Base-by-base conservation (phyloP, 2,329 filamentous ascomycete species). In the Shiraia bambusicola region DNA sequence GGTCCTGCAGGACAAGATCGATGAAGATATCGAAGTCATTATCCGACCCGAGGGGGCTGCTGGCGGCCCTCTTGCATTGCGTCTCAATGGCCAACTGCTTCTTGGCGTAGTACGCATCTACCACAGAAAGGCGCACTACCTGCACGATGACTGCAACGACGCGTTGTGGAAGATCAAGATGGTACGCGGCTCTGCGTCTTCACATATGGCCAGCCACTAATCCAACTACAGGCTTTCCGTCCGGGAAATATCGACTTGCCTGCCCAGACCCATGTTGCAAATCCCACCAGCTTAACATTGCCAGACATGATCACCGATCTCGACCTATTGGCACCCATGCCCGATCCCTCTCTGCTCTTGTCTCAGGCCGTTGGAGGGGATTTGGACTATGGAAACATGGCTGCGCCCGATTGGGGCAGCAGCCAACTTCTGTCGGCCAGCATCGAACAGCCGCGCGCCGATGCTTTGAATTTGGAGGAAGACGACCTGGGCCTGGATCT, bases 101-200 rank as follows among this genome's bases (percentile, higher is more conserved):
- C 80, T 98, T 41, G 93, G 93, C 73, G 93, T 98, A 17, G 93
- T 96, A 58, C 84, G 92, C 65, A 98, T 98, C 64, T 98, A 98
- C 72, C 94, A 91, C 71, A 82, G 93, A 64, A 98, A 98, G 74
- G 92, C 93, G 63, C 87, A 91, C 61, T 98, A 98, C 70, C 76
- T 98, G 36, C 77, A 97, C 34, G 93, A 98, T 63, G 93, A 98
- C 67, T 98, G 93, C 73, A 96, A 95, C 62, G 93, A 98, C 72
- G 92, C 92, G 28, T 76, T 98, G 54, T 85, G 95, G 78, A 97
- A 96, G 75, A 96, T 98, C 61, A 96, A 97, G 68, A 94, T 97
- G 90, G 92, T 96, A 73, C 28, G 54, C 14, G 12, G 4, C 12
- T 1, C 3, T 11, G 6, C 9, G 35, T 16, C 25, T 25, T 32